These are phyloP conservation scores for Tetraselmis striata DNA, from an alignment of 139 green algal genomes.

Conservation along the genomic window DNA sequence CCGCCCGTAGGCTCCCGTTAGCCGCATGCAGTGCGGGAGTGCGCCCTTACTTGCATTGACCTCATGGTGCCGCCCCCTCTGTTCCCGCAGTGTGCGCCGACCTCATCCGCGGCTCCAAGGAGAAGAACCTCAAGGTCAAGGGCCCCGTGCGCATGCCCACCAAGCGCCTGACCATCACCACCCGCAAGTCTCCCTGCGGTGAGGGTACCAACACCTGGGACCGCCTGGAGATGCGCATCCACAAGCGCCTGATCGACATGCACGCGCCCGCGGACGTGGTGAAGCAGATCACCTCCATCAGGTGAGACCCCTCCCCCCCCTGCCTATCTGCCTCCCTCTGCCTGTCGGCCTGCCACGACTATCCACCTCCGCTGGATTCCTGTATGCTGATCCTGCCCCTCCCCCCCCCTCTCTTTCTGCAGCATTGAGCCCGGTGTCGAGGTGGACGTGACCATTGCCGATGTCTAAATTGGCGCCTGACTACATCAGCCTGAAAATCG, in stretches of 20 bases:
- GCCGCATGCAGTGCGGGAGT: too few species aligned
- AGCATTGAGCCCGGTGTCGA: constrained; percentile 97
- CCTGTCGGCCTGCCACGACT: too few species aligned
- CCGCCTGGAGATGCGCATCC: constrained; percentile 93
- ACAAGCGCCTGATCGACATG: constrained; percentile 99
- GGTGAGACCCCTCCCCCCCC: too few species aligned
- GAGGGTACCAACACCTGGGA: constrained; percentile 99
- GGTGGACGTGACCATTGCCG: constrained; percentile 86
- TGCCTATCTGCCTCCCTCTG: too few species aligned
- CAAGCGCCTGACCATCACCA: constrained; percentile 95
- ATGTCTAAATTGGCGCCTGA: constrained; percentile 32
- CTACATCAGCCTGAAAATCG: constrained; percentile 4
- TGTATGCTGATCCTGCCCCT: too few species aligned
- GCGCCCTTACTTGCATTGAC: too few species aligned
- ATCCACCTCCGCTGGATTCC: too few species aligned
- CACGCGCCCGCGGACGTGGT: constrained; percentile 95
- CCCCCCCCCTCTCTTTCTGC: too few species aligned
- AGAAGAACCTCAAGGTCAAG: constrained; percentile 97
- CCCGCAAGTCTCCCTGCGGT: constrained; percentile 95
- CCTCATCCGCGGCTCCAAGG: constrained; percentile 95
- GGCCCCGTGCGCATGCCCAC: constrained; percentile 98
- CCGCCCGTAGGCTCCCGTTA: too few species aligned
- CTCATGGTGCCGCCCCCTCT: neutral
- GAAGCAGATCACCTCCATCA: constrained; percentile 98
- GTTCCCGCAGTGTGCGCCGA: constrained; percentile 84